phyloP scores from a whole-genome alignment of 805 yeast species.

The Schwanniomyces sp. region DNA sequence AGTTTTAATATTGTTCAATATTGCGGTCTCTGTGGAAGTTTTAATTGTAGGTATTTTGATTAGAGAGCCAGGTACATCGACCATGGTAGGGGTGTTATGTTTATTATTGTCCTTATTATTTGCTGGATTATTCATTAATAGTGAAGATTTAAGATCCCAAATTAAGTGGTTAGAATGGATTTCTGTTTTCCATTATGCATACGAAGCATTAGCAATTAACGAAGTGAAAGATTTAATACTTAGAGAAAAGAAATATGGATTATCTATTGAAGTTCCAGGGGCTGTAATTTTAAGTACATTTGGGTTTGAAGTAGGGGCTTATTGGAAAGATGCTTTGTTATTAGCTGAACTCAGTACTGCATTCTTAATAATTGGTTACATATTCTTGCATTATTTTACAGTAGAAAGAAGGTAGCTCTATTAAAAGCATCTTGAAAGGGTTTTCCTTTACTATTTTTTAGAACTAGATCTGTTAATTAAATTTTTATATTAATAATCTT shows the following conservation, averaged over 20 bases:
- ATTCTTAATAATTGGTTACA: slow-evolving; percentile 70
- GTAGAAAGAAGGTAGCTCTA: slow-evolving; percentile 62
- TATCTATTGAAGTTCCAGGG: slow-evolving; percentile 95
- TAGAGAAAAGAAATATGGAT: slow-evolving; percentile 86
- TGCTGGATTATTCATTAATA: slow-evolving; percentile 92
- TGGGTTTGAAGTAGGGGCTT: slow-evolving; percentile 85
- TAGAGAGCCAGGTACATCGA: slow-evolving; percentile 89
- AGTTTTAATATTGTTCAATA: slow-evolving; percentile 77
- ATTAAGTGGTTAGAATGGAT: slow-evolving; percentile 77
- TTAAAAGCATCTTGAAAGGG: not conserved
- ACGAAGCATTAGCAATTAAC: slow-evolving; percentile 88
- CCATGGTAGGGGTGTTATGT: slow-evolving; percentile 81
- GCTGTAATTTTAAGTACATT: slow-evolving; percentile 94
- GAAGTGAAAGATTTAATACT: slow-evolving; percentile 86
- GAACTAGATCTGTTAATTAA: not conserved
- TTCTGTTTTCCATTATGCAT: slow-evolving; percentile 93
- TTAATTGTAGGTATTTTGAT: slow-evolving; percentile 84
- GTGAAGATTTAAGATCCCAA: slow-evolving; percentile 52
- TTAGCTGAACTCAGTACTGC: slow-evolving; percentile 56
- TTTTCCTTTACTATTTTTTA: not conserved
- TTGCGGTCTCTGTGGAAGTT: slow-evolving; percentile 82
- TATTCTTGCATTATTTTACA: slow-evolving; percentile 69
- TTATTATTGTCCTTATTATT: slow-evolving; percentile 82
- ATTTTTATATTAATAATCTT: not conserved
- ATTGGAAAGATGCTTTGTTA: slow-evolving; percentile 62